phyloP scores from a whole-genome alignment of 2,329 filamentous ascomycete species.

The Daldinia sp. region DNA sequence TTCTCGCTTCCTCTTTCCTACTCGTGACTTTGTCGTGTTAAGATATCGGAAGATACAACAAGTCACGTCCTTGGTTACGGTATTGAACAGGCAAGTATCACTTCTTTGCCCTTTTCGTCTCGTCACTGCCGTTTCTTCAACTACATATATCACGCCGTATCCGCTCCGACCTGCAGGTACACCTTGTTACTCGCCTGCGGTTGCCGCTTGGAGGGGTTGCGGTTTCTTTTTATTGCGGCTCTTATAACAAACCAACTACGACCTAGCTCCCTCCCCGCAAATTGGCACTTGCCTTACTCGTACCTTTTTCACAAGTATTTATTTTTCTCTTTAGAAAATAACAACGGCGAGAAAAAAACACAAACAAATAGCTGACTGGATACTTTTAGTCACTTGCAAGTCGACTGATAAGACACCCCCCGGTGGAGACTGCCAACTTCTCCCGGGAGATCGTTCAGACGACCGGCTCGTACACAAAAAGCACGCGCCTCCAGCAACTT shows the following conservation, averaged over 20 bases:
- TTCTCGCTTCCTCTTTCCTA: conserved; percentile 14
- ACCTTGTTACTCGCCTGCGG: conserved; percentile 23
- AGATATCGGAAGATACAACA: conserved; percentile 24
- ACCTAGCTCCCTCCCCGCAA: conserved; percentile 26
- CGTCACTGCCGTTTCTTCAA: conserved; percentile 1
- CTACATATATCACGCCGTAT: conserved; percentile 4
- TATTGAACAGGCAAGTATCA: conserved; percentile 37
- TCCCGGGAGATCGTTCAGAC: conserved; percentile 27
- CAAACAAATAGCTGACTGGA: conserved; percentile 31
- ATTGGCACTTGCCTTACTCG: conserved; percentile 15
- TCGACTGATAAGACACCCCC: conserved; percentile 28
- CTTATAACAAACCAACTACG: conserved; percentile 31
- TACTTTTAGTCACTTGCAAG: conserved; percentile 24
- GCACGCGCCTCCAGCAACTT: conserved; percentile 14
- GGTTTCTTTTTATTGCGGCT: conserved; percentile 32
- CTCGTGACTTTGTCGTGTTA: conserved; percentile 32
- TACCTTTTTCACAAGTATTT: conserved; percentile 12
- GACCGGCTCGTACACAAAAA: conserved; percentile 29
- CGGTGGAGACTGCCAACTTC: conserved; percentile 18
- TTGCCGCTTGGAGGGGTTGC: conserved; percentile 31
- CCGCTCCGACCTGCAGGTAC: conserved; percentile 20
- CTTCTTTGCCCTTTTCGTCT: conserved; percentile 4
- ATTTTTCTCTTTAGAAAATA: neutral
- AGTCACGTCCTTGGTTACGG: conserved; percentile 14
- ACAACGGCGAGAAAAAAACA: neutral